A percentile compares a stretch with the other conserved stretches of the same genome.
These are phyloP conservation scores for Calonectria multiphialidica DNA, from an alignment of 2,329 filamentous ascomycete species.

Conservation along the genomic window DNA sequence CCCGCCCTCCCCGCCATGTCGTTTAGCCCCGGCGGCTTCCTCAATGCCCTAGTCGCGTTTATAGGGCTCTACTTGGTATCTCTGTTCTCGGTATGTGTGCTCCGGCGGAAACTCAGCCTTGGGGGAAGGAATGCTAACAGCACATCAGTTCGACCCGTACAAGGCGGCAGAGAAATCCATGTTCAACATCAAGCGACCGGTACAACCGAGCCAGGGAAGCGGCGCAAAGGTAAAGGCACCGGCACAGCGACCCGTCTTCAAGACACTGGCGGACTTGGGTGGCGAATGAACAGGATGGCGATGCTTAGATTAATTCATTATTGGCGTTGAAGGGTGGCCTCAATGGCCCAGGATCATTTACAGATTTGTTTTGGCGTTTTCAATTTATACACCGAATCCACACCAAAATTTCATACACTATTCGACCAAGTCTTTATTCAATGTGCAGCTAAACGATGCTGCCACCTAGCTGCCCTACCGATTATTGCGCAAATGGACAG, in stretches of 20 bases:
- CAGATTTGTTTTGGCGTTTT: not conserved
- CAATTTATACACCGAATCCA: too few species aligned
- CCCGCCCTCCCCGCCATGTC: constrained; percentile 33
- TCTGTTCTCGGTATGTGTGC: constrained; percentile 67
- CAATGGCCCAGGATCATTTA: not conserved
- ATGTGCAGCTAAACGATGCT: too few species aligned
- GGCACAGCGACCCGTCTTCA: constrained; percentile 55
- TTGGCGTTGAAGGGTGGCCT: constrained; percentile 9
- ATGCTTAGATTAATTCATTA: constrained; percentile 4
- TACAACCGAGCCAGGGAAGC: constrained; percentile 42
- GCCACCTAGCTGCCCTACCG: too few species aligned
- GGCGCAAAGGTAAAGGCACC: constrained; percentile 40
- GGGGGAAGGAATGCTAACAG: constrained; percentile 36
- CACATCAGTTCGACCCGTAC: constrained; percentile 68
- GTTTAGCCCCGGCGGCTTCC: constrained; percentile 55
- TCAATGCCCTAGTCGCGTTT: constrained; percentile 66
- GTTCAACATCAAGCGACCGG: constrained; percentile 65
- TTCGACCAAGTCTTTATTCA: too few species aligned
- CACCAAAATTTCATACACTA: too few species aligned
- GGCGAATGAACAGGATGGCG: constrained; percentile 36
- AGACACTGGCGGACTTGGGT: constrained; percentile 67
- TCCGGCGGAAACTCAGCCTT: not conserved
- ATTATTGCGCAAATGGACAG: too few species aligned
- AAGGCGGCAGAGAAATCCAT: constrained; percentile 69
- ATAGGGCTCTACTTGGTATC: constrained; percentile 72